Conservation (phyloP, 495 filamentous ascomycete genomes). For the Xylaria palmicola region DNA sequence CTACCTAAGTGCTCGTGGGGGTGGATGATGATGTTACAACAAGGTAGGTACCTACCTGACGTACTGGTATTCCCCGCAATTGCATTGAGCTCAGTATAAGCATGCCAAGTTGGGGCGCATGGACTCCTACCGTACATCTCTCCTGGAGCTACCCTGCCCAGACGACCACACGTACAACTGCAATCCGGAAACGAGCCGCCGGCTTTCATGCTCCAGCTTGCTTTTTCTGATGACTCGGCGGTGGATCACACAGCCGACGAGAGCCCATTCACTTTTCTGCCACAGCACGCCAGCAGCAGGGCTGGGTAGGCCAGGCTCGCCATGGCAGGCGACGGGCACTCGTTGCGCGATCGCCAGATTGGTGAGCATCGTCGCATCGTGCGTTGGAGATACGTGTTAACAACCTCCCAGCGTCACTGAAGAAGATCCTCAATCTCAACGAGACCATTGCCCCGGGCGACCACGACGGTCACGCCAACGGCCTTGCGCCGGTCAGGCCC, state of each 20-base stretch:
- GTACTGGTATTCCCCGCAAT: background rate
- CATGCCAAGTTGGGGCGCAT: too few relatives aligned
- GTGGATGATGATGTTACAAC: background rate
- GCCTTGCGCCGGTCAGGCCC: conserved; percentile 65
- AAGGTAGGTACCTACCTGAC: background rate
- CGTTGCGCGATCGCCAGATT: conserved; percentile 94
- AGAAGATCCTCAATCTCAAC: conserved; percentile 95
- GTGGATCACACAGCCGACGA: background rate
- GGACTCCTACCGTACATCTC: too few relatives aligned
- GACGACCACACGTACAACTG: too few relatives aligned
- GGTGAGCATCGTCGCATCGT: conserved; percentile 53
- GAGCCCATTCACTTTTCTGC: background rate
- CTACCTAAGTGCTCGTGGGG: too few relatives aligned
- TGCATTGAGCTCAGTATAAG: conserved; percentile 10
- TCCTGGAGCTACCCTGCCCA: too few relatives aligned
- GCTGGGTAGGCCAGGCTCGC: conserved; percentile 20
- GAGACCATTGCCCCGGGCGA: conserved; percentile 59
- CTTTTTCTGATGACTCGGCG: conserved; percentile 4
- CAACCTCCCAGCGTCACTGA: conserved; percentile 73
- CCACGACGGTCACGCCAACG: conserved; percentile 57
- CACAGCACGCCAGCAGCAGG: background rate
- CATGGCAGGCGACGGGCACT: conserved; percentile 73
- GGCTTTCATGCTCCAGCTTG: too few relatives aligned
- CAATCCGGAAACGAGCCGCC: too few relatives aligned
- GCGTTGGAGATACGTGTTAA: too few relatives aligned